Conservation (phyloP, 2,329 filamentous ascomycete genomes). For the Penicillium sp. region DNA sequence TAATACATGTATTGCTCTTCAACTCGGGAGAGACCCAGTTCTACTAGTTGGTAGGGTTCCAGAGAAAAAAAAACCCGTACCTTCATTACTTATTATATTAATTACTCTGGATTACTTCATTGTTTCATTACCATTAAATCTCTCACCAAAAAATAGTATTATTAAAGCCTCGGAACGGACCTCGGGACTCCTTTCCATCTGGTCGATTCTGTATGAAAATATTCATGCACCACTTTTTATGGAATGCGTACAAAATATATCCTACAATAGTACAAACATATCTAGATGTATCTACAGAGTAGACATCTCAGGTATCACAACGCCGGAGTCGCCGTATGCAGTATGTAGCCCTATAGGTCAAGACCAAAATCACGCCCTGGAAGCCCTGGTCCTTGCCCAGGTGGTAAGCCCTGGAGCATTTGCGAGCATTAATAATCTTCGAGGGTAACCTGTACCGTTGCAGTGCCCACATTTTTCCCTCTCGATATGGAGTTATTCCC, state of each 20-base stretch:
- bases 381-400: no score
- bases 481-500: neutral
- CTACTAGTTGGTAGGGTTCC: conserved; percentile 14
- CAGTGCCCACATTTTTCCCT: conserved; percentile 9
- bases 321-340: conserved; percentile 7
- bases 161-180: neutral
- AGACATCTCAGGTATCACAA: conserved; percentile 1
- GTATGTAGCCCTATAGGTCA: conserved; percentile 8
- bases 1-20: conserved; percentile 8
- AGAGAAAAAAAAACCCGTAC: conserved; percentile 2
- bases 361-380: neutral
- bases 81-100: neutral
- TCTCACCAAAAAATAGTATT: neutral
- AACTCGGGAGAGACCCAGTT: conserved; percentile 19
- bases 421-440: conserved; percentile 3
- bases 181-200: neutral
- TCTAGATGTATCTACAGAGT: neutral
- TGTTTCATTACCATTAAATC: conserved; percentile 3
- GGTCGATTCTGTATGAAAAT: neutral
- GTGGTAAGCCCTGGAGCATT: neutral
- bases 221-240: neutral
- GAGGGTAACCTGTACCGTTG: conserved; percentile 4
- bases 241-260: neutral
- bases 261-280: neutral
- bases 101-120: neutral